These are phyloP conservation scores for Hippophae gyantsensis DNA, from an alignment of 306 rosid species.

Conservation along the genomic window DNA sequence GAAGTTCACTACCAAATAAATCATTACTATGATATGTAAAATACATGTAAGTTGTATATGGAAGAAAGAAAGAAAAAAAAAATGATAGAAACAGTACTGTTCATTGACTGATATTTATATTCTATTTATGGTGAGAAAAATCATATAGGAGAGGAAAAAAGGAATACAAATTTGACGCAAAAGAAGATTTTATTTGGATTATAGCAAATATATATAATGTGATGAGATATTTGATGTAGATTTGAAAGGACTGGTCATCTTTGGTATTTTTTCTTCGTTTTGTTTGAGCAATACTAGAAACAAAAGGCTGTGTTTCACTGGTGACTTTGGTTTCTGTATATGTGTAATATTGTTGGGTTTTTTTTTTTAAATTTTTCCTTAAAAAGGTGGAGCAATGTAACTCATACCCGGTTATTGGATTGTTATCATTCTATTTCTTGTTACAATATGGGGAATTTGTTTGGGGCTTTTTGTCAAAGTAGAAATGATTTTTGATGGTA, in stretches of 20 bases:
- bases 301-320: conserved; percentile 15
- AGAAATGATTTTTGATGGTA: conserved; percentile 25
- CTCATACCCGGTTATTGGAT: conserved; percentile 18
- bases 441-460: conserved; percentile 7
- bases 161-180: conserved; percentile 34
- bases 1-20: no score
- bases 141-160: conserved; percentile 4
- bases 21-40: no score
- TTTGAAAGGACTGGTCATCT: conserved; percentile 42
- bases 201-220: conserved; percentile 5
- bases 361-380: conserved; percentile 25
- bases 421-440: conserved; percentile 7
- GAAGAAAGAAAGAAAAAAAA: neutral
- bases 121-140: conserved; percentile 13
- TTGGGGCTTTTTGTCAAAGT: conserved; percentile 31
- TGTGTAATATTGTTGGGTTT: neutral
- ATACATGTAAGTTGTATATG: no score
- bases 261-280: conserved; percentile 10
- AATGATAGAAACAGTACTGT: conserved; percentile 24
- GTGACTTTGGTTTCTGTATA: conserved; percentile 40
- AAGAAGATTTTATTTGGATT: conserved; percentile 16
- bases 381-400: conserved; percentile 43
- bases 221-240: conserved; percentile 60
- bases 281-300: conserved; percentile 36
- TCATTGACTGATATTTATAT: conserved; percentile 28